Conservation (phyloP, 78 protist species). For the Dictyostelium brefeldianum region DNA sequence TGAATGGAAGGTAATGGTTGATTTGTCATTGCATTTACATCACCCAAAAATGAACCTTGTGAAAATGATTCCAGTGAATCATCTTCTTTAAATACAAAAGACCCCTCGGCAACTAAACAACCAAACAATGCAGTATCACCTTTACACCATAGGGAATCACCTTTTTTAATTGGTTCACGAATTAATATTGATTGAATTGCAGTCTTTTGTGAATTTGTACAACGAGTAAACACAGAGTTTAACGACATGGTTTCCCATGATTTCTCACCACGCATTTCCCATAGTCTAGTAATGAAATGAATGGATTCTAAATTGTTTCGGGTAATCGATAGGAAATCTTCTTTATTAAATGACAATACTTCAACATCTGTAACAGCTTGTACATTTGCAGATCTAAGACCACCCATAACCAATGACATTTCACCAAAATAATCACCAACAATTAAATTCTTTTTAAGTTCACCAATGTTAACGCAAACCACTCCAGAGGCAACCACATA, state of each 20-base stretch:
- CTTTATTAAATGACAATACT: conserved; percentile 62
- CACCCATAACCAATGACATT: conserved; percentile 75
- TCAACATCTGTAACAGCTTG: conserved; percentile 64
- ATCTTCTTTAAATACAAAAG: conserved; percentile 39
- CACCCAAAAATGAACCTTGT: conserved; percentile 63
- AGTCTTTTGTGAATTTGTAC: conserved; percentile 75
- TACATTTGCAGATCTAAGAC: conserved; percentile 50
- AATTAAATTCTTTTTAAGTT: conserved; percentile 56
- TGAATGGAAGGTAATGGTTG: conserved; percentile 46
- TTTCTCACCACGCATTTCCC: conserved; percentile 79
- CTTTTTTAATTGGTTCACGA: conserved; percentile 22
- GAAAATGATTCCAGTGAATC: conserved; percentile 52
- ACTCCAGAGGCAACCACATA: conserved; percentile 78
- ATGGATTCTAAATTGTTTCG: conserved; percentile 57
- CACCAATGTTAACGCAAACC: conserved; percentile 58
- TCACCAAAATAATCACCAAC: conserved; percentile 86
- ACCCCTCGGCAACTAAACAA: conserved; percentile 67
- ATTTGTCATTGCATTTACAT: conserved; percentile 47
- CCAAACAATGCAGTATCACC: conserved; percentile 59
- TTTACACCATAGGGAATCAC: conserved; percentile 32
- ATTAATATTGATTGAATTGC: conserved; percentile 59
- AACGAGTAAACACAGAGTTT: conserved; percentile 52
- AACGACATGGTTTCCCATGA: conserved; percentile 73
- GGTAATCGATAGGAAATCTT: conserved; percentile 64
- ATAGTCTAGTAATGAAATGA: conserved; percentile 46